Conservation (phyloP, 768 basidiomycete genomes). For the Mycena amicta region DNA sequence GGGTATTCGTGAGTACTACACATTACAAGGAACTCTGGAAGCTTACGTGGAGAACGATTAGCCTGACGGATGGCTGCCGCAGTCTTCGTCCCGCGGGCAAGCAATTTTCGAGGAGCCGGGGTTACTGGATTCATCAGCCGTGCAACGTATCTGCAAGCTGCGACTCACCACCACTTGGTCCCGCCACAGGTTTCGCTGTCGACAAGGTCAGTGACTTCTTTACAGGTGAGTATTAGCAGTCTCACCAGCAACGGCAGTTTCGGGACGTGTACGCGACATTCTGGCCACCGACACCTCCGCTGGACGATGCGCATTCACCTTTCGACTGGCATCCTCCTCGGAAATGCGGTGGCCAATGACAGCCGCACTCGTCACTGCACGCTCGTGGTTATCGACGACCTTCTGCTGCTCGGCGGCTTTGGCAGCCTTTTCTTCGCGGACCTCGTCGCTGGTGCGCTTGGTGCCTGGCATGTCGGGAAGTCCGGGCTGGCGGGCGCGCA, state of each 20-base stretch:
- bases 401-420: neutral
- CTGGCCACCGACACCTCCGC: neutral
- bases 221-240: neutral
- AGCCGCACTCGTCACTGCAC: too few relatives aligned
- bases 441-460: too few relatives aligned
- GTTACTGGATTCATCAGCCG: neutral
- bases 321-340: neutral
- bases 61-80: neutral
- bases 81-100: neutral
- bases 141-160: neutral
- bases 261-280: too few relatives aligned
- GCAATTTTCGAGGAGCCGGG: neutral
- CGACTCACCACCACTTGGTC: neutral
- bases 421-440: neutral
- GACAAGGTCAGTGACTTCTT: too few relatives aligned
- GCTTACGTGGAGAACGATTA: neutral
- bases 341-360: neutral
- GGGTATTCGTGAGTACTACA: too few relatives aligned
- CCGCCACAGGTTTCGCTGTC: too few relatives aligned
- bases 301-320: neutral
- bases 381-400: neutral
- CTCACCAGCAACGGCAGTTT: neutral
- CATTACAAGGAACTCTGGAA: neutral
- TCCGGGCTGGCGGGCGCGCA: too few relatives aligned
- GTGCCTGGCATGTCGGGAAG: too few relatives aligned